Conservation (phyloP, 305 asterid species). For the Ilex paraguariensis region DNA sequence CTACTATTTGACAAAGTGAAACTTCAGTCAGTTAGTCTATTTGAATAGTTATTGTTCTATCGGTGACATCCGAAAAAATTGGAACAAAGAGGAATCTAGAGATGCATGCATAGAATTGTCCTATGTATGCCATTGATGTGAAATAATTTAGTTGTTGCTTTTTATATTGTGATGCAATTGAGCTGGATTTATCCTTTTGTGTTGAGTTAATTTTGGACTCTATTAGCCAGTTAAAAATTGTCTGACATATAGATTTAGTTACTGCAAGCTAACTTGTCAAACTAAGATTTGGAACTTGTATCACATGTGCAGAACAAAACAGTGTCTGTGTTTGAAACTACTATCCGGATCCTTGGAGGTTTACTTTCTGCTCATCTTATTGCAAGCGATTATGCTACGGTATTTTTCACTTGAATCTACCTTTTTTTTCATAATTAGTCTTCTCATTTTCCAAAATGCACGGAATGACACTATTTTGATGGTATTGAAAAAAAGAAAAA, state of each 20-base stretch:
- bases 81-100: no score
- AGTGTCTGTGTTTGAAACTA: constrained; percentile 92
- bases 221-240: constrained; percentile 4
- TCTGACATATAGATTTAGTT: constrained; percentile 9
- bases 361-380: constrained; percentile 94
- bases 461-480: background rate
- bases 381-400: constrained; percentile 96
- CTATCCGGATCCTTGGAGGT: constrained; percentile 95
- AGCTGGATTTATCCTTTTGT: no score
- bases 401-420: constrained; percentile 16
- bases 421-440: background rate
- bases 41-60: no score
- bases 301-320: constrained; percentile 81
- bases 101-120: no score
- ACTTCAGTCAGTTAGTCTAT: no score
- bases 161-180: no score
- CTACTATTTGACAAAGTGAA: no score
- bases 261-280: constrained; percentile 5
- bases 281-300: constrained; percentile 16
- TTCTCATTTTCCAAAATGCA: background rate
- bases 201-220: no score
- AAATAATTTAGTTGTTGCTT: no score
- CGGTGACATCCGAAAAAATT: no score
- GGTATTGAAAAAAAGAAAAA: no score
- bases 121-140: no score